Evolutionary conservation across 2,329 filamentous ascomycete genomes (phyloP), one percentile per base, ranked within the genome.

Genomic region (Talaromyces sp.): DNA sequence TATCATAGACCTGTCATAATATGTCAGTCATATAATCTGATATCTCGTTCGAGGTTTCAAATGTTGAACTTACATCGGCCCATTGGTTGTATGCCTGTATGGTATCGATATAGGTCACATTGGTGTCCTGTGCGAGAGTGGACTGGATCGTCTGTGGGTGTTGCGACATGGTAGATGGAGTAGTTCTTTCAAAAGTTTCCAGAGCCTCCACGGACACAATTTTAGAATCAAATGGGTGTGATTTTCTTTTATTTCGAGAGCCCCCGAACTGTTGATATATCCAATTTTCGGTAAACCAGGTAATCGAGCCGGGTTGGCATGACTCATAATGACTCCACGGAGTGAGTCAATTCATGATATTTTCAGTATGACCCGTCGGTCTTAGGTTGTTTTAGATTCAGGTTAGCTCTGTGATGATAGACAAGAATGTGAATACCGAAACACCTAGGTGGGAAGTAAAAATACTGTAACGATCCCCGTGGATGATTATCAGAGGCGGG

Each of bases 1-100:
- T 83, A 72, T 89, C 86, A 75, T 89, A 89, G 48, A 86, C 77
- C 64, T 78, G 66, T 40, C 35, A n/a, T 44, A 16, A 23, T 23
- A 35, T 21, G n/a, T 40, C 5, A 60, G 21, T 40, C 25, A 9
- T 54, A 31, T 52, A 6, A 9, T 54, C 33, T 11, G 18, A 8
- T 14, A 54, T 21, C 16, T 52, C 33, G 11, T 23, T 37, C 28
- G 16, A 35, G n/a, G 1, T 5, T 25, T 40, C 3, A 6, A 28
- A 28, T 6, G 28, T 18, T 46, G 14, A 25, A 42, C 67, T 58
- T 67, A 75, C 74, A 68, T 74, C 65, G 11, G 75, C 71, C 73
- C 75, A 77, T 67, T 72, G 73, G 61, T 76, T 69, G 52, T 77
- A 77, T 46, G 75, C 74, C 46, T 76, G 70, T 18, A 74, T 66